Base-by-base conservation (phyloP, 2,329 filamentous ascomycete genomes). In the Pseudogymnoascus sp. region DNA sequence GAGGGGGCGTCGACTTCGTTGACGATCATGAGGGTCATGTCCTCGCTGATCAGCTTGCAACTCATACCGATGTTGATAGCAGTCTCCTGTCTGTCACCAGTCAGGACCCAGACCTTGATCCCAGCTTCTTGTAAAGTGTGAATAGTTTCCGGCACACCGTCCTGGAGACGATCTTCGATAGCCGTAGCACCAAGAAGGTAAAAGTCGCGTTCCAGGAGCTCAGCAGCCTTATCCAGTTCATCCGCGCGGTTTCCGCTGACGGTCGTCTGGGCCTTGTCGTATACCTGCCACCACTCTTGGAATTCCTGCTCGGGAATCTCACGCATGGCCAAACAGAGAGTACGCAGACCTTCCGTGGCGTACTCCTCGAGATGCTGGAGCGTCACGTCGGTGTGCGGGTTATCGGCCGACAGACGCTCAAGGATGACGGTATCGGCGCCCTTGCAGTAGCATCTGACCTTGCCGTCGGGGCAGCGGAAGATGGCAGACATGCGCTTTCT, bases 51-150 rank as follows among this genome's bases (percentile, higher is more conserved):
- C 58, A 99, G 83, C 77, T 97, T 97, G 77, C 94, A 99, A 73
- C 92, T 97, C 94, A 99, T 99, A 66, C 95, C 94, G 67, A 99
- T 99, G 74, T 99, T 99, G 82, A 99, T 99, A 62, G 94, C 94
- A 29, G 94, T 99, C 75, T 99, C 94, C 76, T 99, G 95, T 69
- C 94, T 85, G 78, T 99, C 94, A 69, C 94, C 94, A 39, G 94
- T 99, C 74, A 99, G 76, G 17, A 99, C 94, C 94, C 94, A 99
- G 61, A 99, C 88, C 76, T 99, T 99, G 80, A 99, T 97, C 60
- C 92, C 93, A 24, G 95, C 94, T 66, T 92, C 90, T 74, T 99
- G 95, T 29, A 99, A 80, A 0, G 94, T 99, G 73, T 97, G 92
- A 63, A 99, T 99, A 0, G 94, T 99, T 74, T 99, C 94, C 1